These are phyloP conservation scores for Yarrowia hollandica DNA, from an alignment of 805 yeast species.

Conservation along the genomic window DNA sequence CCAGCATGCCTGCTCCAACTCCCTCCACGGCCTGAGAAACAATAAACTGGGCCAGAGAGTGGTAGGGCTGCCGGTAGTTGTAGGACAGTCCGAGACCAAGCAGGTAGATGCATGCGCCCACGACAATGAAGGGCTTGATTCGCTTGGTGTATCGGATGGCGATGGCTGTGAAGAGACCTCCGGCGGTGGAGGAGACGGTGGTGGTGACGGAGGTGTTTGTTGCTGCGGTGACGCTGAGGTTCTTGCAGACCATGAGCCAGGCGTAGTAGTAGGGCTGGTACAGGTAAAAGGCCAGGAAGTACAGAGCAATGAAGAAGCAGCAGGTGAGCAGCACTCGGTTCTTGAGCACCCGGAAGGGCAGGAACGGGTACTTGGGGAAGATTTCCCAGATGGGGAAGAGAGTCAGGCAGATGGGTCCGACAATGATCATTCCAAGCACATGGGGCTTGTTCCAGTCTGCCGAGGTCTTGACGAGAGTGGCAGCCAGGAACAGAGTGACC, in stretches of 20 bases:
- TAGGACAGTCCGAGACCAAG: slow-evolving; percentile 61
- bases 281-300: slow-evolving; percentile 38
- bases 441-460: slow-evolving; percentile 60
- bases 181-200: slow-evolving; percentile 30
- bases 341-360: slow-evolving; percentile 57
- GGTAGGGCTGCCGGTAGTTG: slow-evolving; percentile 55
- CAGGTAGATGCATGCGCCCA: slow-evolving; percentile 60
- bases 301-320: slow-evolving; percentile 34
- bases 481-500: slow-evolving; percentile 68
- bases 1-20: slow-evolving; percentile 72
- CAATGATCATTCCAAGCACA: slow-evolving; percentile 66
- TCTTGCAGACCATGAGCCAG: slow-evolving; percentile 30
- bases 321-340: slow-evolving; percentile 50
- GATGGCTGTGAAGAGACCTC: slow-evolving; percentile 23
- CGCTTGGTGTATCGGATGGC: slow-evolving; percentile 45
- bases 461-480: slow-evolving; percentile 65
- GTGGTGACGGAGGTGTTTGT: slow-evolving; percentile 29
- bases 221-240: slow-evolving; percentile 30
- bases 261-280: slow-evolving; percentile 31
- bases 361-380: slow-evolving; percentile 60
- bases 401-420: slow-evolving; percentile 64
- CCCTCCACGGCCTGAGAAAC: slow-evolving; percentile 66
- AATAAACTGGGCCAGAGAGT: slow-evolving; percentile 57
- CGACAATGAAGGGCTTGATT: slow-evolving; percentile 58
- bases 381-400: slow-evolving; percentile 61